Base-by-base conservation (phyloP, 306 rosid genomes). In the Rosa lucieae region DNA sequence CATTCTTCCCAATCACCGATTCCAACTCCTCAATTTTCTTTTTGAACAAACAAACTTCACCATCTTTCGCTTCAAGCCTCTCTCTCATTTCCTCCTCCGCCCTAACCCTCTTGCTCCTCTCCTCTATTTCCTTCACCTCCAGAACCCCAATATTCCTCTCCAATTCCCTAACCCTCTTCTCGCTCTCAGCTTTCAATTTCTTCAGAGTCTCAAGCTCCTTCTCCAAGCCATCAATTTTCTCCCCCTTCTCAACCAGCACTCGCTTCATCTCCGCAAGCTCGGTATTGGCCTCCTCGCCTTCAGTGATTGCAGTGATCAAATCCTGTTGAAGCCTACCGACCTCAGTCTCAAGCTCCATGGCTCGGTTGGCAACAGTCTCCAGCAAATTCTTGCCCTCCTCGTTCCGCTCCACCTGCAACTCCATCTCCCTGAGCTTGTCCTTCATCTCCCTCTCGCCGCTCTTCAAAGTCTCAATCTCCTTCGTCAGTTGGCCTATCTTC, bases 71-170 rank as follows among this genome's bases (percentile, higher is more conserved):
- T 37, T 65, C 94, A 75, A 95, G 56, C 55, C 67, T 82, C 32
- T 90, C 99, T 74, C 92, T 90, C 89, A 87, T 72, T 47, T 89
- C 94, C 86, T 96, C 99, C 87, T 93, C 98, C 61, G 84, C 82
- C 82, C 97, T 83, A 52, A 93, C 83, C 81, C 83, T 89, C 89
- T 90, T 96, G 81, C 89, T 90, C 90, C 83, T 89, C 70, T 91
- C 99, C 87, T 96, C 99, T n/a, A 85, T 70, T 56, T 93, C 99
- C 85, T 85, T 96, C 74, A 76, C 87, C 85, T 96, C 99, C 74
- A 95, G 73, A 76, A 81, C 86, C 55, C 90, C 94, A 72, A 89
- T 65, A 77, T 82, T 93, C 89, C 86, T 95, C 93, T 95, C 99
- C 86, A 93, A 88, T 70, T 95, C 99, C 88, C 86, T 91, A 67